Evolutionary conservation across 208 protist species (phyloP).

Genomic region (Vickermania spadyakhi): DNA sequence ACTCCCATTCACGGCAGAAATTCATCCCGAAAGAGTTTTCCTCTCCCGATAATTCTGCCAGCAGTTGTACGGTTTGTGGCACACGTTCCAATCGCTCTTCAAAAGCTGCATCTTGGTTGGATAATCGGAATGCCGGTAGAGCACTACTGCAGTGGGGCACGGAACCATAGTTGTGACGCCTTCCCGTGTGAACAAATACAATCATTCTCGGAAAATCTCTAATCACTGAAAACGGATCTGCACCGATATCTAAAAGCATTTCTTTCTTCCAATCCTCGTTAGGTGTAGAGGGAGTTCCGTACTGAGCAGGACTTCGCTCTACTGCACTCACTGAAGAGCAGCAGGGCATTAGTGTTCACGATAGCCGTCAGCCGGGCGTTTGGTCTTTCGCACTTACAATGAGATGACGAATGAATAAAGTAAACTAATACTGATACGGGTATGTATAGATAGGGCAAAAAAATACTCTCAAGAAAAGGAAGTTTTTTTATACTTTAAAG

Average conservation of each 20-base stretch:
- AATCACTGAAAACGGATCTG: slow-evolving; percentile 42
- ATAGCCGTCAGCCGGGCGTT: too few species aligned
- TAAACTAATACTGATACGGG: too few species aligned
- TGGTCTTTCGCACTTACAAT: too few species aligned
- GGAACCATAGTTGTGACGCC: slow-evolving; percentile 14
- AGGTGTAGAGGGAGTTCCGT: background rate
- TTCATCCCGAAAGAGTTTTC: slow-evolving; percentile 3
- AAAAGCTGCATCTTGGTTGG: slow-evolving; percentile 10
- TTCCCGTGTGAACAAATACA: slow-evolving; percentile 28
- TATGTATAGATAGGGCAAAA: too few species aligned
- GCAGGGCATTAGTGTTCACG: too few species aligned
- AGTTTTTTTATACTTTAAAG: too few species aligned
- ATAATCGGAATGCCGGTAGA: background rate
- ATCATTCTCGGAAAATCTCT: slow-evolving; percentile 75
- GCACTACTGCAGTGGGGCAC: slow-evolving; percentile 1
- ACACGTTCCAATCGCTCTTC: slow-evolving; percentile 20
- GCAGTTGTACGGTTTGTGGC: slow-evolving; percentile 4
- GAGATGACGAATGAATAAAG: too few species aligned
- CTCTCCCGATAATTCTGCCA: slow-evolving; percentile 6
- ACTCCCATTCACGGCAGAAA: slow-evolving; percentile 14
- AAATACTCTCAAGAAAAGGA: too few species aligned
- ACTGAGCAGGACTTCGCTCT: background rate
- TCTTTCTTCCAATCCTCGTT: slow-evolving; percentile 4
- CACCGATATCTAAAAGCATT: slow-evolving; percentile 16
- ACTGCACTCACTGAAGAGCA: background rate